Evolutionary conservation across 1,284 basidiomycete genomes (phyloP).

Genomic region (Rugosomyces carneus): DNA sequence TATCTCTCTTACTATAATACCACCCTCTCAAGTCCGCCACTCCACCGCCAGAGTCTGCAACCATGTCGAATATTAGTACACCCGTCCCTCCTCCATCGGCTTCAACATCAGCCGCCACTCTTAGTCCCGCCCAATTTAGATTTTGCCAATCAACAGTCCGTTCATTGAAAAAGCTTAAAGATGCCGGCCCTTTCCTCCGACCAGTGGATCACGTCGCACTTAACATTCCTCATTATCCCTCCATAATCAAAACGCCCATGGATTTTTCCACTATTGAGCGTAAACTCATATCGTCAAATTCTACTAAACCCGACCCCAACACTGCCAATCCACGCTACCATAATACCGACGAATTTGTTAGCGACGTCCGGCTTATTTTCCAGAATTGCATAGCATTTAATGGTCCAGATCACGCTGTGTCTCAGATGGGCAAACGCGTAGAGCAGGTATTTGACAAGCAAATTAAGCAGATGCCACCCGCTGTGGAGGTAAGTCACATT

Average conservation of each 20-base stretch:
- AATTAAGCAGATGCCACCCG: slow-evolving; percentile 76
- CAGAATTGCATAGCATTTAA: slow-evolving; percentile 91
- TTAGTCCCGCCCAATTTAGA: slow-evolving; percentile 68
- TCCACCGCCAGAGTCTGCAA: slow-evolving; percentile 54
- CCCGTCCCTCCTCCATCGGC: slow-evolving; percentile 32
- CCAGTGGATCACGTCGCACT: slow-evolving; percentile 92
- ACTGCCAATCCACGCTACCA: slow-evolving; percentile 66
- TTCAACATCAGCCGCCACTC: slow-evolving; percentile 34
- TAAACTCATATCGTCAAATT: slow-evolving; percentile 77
- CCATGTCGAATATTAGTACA: slow-evolving; percentile 28
- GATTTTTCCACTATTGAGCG: slow-evolving; percentile 93
- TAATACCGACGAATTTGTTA: slow-evolving; percentile 71
- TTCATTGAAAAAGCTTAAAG: slow-evolving; percentile 83
- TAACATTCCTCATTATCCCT: slow-evolving; percentile 87
- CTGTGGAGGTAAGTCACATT: slow-evolving; percentile 57
- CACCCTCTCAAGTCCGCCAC: slow-evolving; percentile 60
- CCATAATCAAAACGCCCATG: slow-evolving; percentile 89
- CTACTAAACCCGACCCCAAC: slow-evolving; percentile 68
- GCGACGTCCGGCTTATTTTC: slow-evolving; percentile 84
- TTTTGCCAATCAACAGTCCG: slow-evolving; percentile 79
- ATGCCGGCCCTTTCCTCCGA: slow-evolving; percentile 74
- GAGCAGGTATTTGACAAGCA: slow-evolving; percentile 87
- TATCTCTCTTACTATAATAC: slow-evolving; percentile 26
- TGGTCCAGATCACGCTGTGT: slow-evolving; percentile 82
- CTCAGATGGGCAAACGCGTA: slow-evolving; percentile 73